These are phyloP conservation scores for Hanseniaspora hatyaiensis DNA, from an alignment of 805 yeast species.

Conservation along the genomic window DNA sequence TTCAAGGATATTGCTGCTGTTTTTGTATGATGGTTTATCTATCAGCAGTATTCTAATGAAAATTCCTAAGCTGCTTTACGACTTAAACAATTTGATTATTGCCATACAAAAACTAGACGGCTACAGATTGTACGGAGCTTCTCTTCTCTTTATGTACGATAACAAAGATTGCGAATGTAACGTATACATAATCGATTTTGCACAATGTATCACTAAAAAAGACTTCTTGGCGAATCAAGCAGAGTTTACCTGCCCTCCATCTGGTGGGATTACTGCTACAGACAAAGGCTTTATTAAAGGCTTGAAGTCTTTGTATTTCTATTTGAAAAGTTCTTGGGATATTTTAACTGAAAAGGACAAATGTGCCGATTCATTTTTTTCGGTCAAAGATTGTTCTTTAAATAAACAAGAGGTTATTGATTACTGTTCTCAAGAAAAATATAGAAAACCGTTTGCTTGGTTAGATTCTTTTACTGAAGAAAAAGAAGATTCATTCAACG, in stretches of 20 bases:
- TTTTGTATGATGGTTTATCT: slow-evolving; percentile 62
- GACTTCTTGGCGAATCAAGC: slow-evolving; percentile 33
- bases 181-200: slow-evolving; percentile 87
- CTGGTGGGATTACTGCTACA: slow-evolving; percentile 40
- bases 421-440: slow-evolving; percentile 17
- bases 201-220: slow-evolving; percentile 72
- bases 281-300: slow-evolving; percentile 86
- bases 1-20: slow-evolving; percentile 60
- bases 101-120: slow-evolving; percentile 51
- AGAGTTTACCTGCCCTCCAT: slow-evolving; percentile 57
- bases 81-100: slow-evolving; percentile 45
- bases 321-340: slow-evolving; percentile 50
- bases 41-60: slow-evolving; percentile 49
- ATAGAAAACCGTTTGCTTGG: slow-evolving; percentile 30
- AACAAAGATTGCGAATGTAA: slow-evolving; percentile 23
- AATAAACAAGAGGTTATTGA: background rate
- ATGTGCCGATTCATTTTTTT: slow-evolving; percentile 21
- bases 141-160: slow-evolving; percentile 80
- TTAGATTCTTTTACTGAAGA: slow-evolving; percentile 32
- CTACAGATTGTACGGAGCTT: slow-evolving; percentile 85
- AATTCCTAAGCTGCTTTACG: slow-evolving; percentile 53
- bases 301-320: slow-evolving; percentile 53
- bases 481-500: slow-evolving; percentile 26
- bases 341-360: slow-evolving; percentile 38
- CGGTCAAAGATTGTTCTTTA: slow-evolving; percentile 21